These are phyloP conservation scores for Sordariomycetes sp. DNA, from an alignment of 2,329 filamentous ascomycete genomes.

Conservation along the genomic window DNA sequence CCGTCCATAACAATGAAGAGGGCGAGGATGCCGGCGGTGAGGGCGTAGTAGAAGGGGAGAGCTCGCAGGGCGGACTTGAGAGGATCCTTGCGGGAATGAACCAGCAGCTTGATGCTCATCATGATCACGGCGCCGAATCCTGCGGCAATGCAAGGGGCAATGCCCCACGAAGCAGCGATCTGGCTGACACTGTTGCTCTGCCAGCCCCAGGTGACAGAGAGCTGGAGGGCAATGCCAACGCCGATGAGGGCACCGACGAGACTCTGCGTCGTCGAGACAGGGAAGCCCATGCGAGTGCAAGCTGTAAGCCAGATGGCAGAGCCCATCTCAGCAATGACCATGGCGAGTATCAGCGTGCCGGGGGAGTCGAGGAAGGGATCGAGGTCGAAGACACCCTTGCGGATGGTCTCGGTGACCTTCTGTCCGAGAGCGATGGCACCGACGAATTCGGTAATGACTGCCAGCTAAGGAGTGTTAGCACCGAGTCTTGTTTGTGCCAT, in stretches of 20 bases:
- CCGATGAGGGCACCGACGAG: slow-evolving; percentile 35
- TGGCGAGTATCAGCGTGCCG: slow-evolving; percentile 29
- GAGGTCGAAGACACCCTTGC: slow-evolving; percentile 32
- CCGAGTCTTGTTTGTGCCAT: not conserved
- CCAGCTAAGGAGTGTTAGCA: slow-evolving; percentile 14
- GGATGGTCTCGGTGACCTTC: slow-evolving; percentile 35
- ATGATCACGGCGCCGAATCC: slow-evolving; percentile 55
- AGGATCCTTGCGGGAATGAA: slow-evolving; percentile 14
- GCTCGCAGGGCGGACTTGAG: slow-evolving; percentile 10
- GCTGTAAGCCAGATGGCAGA: slow-evolving; percentile 33
- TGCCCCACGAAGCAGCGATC: slow-evolving; percentile 11
- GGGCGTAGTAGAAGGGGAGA: slow-evolving; percentile 14
- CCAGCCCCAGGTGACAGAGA: slow-evolving; percentile 13
- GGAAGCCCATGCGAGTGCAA: slow-evolving; percentile 21
- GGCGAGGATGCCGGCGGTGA: slow-evolving; percentile 12
- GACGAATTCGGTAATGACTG: slow-evolving; percentile 36
- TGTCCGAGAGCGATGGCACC: slow-evolving; percentile 39
- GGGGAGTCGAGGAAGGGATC: slow-evolving; percentile 27
- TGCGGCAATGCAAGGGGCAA: slow-evolving; percentile 10
- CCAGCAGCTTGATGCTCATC: slow-evolving; percentile 44
- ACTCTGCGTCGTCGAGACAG: slow-evolving; percentile 36
- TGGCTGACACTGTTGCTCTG: slow-evolving; percentile 10
- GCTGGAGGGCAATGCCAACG: slow-evolving; percentile 30
- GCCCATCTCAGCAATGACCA: slow-evolving; percentile 26
- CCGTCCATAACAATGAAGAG: slow-evolving; percentile 28